These are phyloP conservation scores for Zymoseptoria crescenta DNA, from an alignment of 2,329 filamentous ascomycete species.

Conservation along the genomic window DNA sequence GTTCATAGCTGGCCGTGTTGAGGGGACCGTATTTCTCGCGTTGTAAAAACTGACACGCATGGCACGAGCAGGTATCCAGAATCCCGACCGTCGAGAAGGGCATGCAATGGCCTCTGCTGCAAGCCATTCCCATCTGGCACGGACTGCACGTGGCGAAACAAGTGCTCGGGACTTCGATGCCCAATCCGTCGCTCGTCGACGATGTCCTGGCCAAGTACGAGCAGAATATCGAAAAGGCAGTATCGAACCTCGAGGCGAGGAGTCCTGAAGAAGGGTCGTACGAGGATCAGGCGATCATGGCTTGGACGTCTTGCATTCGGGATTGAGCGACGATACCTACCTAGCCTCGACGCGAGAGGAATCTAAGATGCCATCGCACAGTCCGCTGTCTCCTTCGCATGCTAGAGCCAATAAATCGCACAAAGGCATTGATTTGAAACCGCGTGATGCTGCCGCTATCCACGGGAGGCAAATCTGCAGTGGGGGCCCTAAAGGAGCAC, in stretches of 20 bases:
- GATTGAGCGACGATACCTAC: constrained; percentile 1
- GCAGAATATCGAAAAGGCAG: constrained; percentile 16
- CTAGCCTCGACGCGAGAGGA: not conserved
- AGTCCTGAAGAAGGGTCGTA: constrained; percentile 18
- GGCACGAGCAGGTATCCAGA: not conserved
- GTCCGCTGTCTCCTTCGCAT: too few relatives aligned
- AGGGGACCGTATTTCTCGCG: not conserved
- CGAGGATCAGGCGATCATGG: constrained; percentile 20
- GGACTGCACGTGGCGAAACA: constrained; percentile 36
- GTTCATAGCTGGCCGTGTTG: not conserved
- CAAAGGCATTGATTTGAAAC: too few relatives aligned
- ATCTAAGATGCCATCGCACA: too few relatives aligned
- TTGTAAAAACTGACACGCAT: not conserved
- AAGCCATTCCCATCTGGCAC: constrained; percentile 35
- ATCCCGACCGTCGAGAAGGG: not conserved
- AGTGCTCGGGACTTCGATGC: constrained; percentile 34
- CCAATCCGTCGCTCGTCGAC: constrained; percentile 14
- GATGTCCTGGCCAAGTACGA: constrained; percentile 23
- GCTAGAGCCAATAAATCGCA: too few relatives aligned
- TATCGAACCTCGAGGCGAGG: constrained; percentile 17
- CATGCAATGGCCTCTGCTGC: constrained; percentile 22
- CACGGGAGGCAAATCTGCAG: too few relatives aligned
- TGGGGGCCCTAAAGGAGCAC: too few relatives aligned
- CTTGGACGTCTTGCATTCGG: constrained; percentile 21
- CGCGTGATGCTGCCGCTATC: too few relatives aligned